Percentiles rank a stretch among this genome's conserved stretches.
phyloP scores from a whole-genome alignment of 768 basidiomycete species.

The Mycena floridula region DNA sequence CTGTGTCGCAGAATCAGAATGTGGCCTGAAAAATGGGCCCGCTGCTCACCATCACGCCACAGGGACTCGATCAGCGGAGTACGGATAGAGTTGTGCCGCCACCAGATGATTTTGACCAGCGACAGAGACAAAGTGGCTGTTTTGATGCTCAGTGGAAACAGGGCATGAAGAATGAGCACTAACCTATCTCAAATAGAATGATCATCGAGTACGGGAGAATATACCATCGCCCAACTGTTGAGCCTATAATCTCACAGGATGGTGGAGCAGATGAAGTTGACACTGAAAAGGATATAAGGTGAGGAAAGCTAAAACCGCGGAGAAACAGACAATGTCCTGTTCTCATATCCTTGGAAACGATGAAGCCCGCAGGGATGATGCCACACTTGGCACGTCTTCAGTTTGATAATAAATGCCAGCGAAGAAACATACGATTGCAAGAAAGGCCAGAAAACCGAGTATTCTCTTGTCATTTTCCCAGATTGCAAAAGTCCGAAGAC shows the following conservation, averaged over 20 bases:
- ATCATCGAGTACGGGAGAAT: constrained; percentile 11
- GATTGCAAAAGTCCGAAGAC: constrained; percentile 20
- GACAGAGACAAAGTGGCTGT: constrained; percentile 12
- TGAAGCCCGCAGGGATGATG: constrained; percentile 9
- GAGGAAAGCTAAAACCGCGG: not conserved
- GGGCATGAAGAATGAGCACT: not conserved
- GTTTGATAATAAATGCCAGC: not conserved
- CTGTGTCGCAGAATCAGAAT: not conserved
- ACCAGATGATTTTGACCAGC: constrained; percentile 10
- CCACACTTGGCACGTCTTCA: constrained; percentile 6
- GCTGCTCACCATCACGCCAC: constrained; percentile 13
- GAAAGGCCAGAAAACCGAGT: constrained; percentile 5
- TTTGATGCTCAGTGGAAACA: not conserved
- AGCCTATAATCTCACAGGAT: constrained; percentile 9
- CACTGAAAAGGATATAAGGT: constrained; percentile 1
- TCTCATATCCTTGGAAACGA: constrained; percentile 7
- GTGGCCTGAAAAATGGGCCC: not conserved
- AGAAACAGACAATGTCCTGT: constrained; percentile 3
- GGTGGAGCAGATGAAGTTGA: constrained; percentile 1
- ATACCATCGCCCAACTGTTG: constrained; percentile 7
- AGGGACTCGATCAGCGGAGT: constrained; percentile 11
- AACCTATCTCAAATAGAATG: constrained; percentile 14
- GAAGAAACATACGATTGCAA: constrained; percentile 5
- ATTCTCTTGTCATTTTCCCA: constrained; percentile 16
- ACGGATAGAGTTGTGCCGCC: constrained; percentile 8